These are phyloP conservation scores for Quercus parvula DNA, from an alignment of 306 rosid genomes.

Conservation along the genomic window DNA sequence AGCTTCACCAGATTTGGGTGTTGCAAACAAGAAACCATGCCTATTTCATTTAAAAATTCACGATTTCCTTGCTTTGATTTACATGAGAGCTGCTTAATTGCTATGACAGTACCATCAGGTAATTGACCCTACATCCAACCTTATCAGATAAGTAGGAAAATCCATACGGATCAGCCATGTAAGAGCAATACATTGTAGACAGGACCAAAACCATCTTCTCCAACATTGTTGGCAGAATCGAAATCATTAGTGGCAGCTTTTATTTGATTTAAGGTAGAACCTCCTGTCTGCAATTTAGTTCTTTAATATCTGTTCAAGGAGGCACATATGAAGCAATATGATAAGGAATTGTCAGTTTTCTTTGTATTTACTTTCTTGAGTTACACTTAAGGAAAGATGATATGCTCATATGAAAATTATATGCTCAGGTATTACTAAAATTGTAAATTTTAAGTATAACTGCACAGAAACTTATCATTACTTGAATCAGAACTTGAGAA, in stretches of 20 bases:
- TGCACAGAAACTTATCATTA: too few species aligned
- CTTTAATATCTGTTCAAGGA: conserved; percentile 26
- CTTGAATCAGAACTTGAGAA: too few species aligned
- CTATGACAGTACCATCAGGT: conserved; percentile 59
- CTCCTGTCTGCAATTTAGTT: conserved; percentile 44
- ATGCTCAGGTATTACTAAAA: too few species aligned
- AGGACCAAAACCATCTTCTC: conserved; percentile 79
- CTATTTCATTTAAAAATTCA: conserved; percentile 74
- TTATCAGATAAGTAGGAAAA: conserved; percentile 13
- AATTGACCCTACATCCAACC: conserved; percentile 50
- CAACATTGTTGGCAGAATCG: conserved; percentile 48
- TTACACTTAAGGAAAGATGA: too few species aligned
- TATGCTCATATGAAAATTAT: too few species aligned
- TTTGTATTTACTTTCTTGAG: too few species aligned
- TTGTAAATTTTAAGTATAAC: too few species aligned
- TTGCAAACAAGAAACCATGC: conserved; percentile 32
- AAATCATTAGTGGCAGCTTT: conserved; percentile 56
- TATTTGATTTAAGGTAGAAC: conserved; percentile 54
- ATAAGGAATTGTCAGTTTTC: neutral
- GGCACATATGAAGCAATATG: neutral
- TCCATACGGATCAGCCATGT: neutral
- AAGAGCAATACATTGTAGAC: conserved; percentile 50
- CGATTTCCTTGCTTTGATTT: conserved; percentile 72
- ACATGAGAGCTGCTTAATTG: conserved; percentile 73
- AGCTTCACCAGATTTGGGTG: conserved; percentile 51